phyloP scores from a whole-genome alignment of 495 filamentous ascomycete genomes.

The Glutinoglossum americanum region DNA sequence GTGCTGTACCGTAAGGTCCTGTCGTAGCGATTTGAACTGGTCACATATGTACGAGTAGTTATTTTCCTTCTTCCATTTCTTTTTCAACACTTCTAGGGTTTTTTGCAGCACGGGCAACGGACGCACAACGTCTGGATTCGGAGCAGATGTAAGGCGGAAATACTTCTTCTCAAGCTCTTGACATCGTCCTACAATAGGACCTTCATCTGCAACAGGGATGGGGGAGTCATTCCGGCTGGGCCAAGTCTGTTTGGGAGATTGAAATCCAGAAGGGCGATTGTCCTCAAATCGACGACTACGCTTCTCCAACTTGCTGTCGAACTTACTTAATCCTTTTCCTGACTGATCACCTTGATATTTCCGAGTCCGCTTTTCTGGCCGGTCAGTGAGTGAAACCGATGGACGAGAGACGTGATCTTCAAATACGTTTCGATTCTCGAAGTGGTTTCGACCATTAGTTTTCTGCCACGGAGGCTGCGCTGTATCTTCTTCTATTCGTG shows the following conservation, averaged over 20 bases:
- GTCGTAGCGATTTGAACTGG: slow-evolving; percentile 95
- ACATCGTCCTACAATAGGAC: slow-evolving; percentile 72
- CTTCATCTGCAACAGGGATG: slow-evolving; percentile 34
- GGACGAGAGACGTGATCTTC: slow-evolving; percentile 58
- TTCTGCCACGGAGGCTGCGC: slow-evolving; percentile 46
- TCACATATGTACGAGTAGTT: slow-evolving; percentile 97
- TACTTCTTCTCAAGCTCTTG: slow-evolving; percentile 81
- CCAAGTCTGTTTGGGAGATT: slow-evolving; percentile 17
- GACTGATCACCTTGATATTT: slow-evolving; percentile 17
- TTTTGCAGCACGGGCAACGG: slow-evolving; percentile 61
- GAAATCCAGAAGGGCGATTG: slow-evolving; percentile 7
- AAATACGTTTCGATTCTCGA: slow-evolving; percentile 24
- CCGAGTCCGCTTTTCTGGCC: slow-evolving; percentile 14
- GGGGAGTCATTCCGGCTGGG: slow-evolving; percentile 26
- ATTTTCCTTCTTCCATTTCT: slow-evolving; percentile 80
- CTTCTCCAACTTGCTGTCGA: slow-evolving; percentile 67
- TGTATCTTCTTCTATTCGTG: slow-evolving; percentile 17
- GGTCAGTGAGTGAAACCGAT: slow-evolving; percentile 18
- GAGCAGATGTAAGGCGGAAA: slow-evolving; percentile 76
- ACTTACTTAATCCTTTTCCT: slow-evolving; percentile 55
- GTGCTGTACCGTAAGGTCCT: slow-evolving; percentile 94
- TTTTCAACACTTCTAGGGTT: slow-evolving; percentile 72
- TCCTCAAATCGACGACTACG: slow-evolving; percentile 67
- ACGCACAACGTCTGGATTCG: slow-evolving; percentile 68
- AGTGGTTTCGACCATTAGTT: slow-evolving; percentile 27